Evolutionary conservation across 306 rosid genomes (phyloP), one percentile per base, ranked within the genome.

Genomic region (Arachis stenosperma): DNA sequence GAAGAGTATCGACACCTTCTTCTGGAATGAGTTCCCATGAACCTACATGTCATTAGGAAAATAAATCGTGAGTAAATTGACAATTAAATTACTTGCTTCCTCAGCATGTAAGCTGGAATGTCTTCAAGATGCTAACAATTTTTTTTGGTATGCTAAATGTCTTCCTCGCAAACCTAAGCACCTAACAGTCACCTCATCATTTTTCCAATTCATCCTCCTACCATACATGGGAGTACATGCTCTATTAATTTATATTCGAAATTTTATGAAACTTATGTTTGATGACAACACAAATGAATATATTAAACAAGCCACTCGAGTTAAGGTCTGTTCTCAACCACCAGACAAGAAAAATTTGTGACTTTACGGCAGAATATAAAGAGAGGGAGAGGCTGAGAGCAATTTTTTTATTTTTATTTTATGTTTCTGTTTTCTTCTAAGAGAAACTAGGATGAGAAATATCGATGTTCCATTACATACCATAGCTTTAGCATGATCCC

Each of bases 1-100:
- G 76, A 91, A 89, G 75, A 94, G 75, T 41, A 86, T 52, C 3
- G 90, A 40, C 55, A 78, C 83, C 85, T 91, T 91, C 87, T 94
- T 94, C 81, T 86, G 92, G 84, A 94, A 94, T 11, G 98, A 94
- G 82, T 94, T 94, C 75, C 98, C 98, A 22, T 79, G 92, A 84
- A 88, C 87, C 98, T 94, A 89, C 80, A 82, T 54, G 78, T 73
- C 55, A 51, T 40, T 17, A 56, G 78, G 69, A 68, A 55, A 83
- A 61, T 67, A 75, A 54, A 40, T 46, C 61, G 57, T 56, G 74
- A 22, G 37, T 36, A 64, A 41, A 17, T 54, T 39, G 50, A 22
- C 43, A 71, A 73, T 63, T 14, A 15, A 69, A 66, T 36, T 29
- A 42, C 47, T 62, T 9, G 46, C 57, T 47, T 57, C 46, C 36